A percentile compares a stretch with the other conserved stretches of the same genome.
Conservation (phyloP, 768 basidiomycete genomes). For the Termitomyces sp. region DNA sequence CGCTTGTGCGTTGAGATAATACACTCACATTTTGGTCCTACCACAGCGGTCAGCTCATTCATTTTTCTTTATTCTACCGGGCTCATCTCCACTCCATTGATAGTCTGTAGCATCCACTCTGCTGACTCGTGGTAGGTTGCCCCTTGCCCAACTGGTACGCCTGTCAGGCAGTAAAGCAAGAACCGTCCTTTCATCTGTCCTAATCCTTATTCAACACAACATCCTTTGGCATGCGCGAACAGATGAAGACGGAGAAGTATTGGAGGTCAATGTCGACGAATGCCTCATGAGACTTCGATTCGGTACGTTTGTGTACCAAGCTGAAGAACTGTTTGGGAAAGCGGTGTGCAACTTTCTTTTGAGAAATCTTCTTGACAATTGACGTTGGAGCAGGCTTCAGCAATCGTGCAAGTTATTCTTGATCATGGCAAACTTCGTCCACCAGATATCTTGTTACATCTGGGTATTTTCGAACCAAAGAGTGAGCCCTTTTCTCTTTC, state of each 20-base stretch:
- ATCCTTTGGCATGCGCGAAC: conserved; percentile 78
- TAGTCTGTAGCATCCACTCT: conserved; percentile 72
- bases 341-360: conserved; percentile 40
- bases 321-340: conserved; percentile 65
- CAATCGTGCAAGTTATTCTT: conserved; percentile 70
- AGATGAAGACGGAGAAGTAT: conserved; percentile 66
- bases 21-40: conserved; percentile 51
- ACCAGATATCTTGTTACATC: conserved; percentile 55
- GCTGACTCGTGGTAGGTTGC: conserved; percentile 79
- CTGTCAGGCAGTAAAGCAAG: conserved; percentile 64
- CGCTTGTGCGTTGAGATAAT: conserved; percentile 54
- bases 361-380: background rate
- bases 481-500: conserved; percentile 28
- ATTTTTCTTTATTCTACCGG: background rate
- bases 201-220: conserved; percentile 88
- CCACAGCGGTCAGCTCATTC: conserved; percentile 49
- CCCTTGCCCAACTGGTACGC: conserved; percentile 60
- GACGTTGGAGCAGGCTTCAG: conserved; percentile 49
- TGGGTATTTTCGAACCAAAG: conserved; percentile 51
- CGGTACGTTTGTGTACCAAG: conserved; percentile 73
- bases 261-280: conserved; percentile 80
- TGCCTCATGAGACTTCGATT: conserved; percentile 80
- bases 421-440: conserved; percentile 84
- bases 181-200: conserved; percentile 60
- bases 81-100: background rate